Evolutionary conservation across 345 rosid species (phyloP).

Genomic region (Boechera divaricarpa): DNA sequence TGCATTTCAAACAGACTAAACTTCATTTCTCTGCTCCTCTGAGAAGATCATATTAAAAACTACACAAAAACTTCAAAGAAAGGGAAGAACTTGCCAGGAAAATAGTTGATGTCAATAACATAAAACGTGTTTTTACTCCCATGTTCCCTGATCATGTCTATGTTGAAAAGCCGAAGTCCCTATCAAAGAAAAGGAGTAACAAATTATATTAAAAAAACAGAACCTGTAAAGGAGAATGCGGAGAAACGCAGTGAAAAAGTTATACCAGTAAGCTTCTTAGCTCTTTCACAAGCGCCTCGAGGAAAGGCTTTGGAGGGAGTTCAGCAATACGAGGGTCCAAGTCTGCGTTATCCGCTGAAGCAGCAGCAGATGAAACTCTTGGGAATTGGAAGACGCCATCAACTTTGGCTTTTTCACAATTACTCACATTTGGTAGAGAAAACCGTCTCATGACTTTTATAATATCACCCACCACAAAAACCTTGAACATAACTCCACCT

Average conservation of each 20-base stretch:
- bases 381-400: slow-evolving; percentile 73
- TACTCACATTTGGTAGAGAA: slow-evolving; percentile 79
- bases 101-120: slow-evolving; percentile 96
- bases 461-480: slow-evolving; percentile 77
- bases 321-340: slow-evolving; percentile 82
- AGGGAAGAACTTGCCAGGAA: slow-evolving; percentile 64
- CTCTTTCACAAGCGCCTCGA: slow-evolving; percentile 84
- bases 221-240: not conserved
- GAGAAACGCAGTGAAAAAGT: not conserved
- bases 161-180: slow-evolving; percentile 82
- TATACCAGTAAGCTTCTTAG: slow-evolving; percentile 73
- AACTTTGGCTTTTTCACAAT: slow-evolving; percentile 60
- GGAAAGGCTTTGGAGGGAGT: slow-evolving; percentile 82
- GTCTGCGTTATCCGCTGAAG: slow-evolving; percentile 89
- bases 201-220: slow-evolving; percentile 30
- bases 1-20: not conserved
- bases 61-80: not conserved
- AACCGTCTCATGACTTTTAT: slow-evolving; percentile 88
- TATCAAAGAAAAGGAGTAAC: slow-evolving; percentile 23
- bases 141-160: slow-evolving; percentile 89
- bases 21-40: slow-evolving; percentile 21
- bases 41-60: not conserved
- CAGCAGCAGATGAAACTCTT: slow-evolving; percentile 88
- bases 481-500: slow-evolving; percentile 92
- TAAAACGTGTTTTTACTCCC: slow-evolving; percentile 73